A percentile compares a stretch with the other conserved stretches of the same genome.
Evolutionary conservation across 345 rosid genomes (phyloP).

Genomic region (Eutrema japonicum): DNA sequence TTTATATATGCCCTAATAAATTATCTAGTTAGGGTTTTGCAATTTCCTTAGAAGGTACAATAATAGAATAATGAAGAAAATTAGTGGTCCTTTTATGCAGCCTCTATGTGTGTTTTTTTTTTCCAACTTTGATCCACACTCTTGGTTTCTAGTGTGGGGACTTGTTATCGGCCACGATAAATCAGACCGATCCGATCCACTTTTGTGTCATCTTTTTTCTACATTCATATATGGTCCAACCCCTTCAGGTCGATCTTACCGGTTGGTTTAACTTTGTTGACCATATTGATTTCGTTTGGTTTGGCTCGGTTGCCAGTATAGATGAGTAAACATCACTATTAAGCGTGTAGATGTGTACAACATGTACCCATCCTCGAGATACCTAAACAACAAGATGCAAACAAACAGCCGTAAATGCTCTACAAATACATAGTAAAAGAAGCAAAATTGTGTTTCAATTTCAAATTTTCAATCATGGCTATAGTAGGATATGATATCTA

Average conservation of each 20-base stretch:
- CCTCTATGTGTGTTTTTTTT: slow-evolving; percentile 24
- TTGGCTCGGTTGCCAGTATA: slow-evolving; percentile 9
- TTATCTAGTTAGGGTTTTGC: slow-evolving; percentile 35
- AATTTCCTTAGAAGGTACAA: slow-evolving; percentile 29
- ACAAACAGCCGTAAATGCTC: slow-evolving; percentile 43
- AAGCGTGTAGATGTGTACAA: slow-evolving; percentile 34
- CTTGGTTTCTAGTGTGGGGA: slow-evolving; percentile 47
- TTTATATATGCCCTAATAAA: slow-evolving; percentile 30
- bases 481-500: slow-evolving; percentile 14
- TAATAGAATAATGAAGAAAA: slow-evolving; percentile 36
- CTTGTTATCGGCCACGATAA: slow-evolving; percentile 34
- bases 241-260: slow-evolving; percentile 42
- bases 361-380: slow-evolving; percentile 37
- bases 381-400: slow-evolving; percentile 41
- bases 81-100: slow-evolving; percentile 38
- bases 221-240: slow-evolving; percentile 42
- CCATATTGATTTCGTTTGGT: slow-evolving; percentile 25
- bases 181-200: slow-evolving; percentile 34
- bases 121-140: slow-evolving; percentile 46
- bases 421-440: slow-evolving; percentile 13
- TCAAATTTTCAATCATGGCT: slow-evolving; percentile 20
- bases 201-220: slow-evolving; percentile 37
- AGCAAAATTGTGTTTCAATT: slow-evolving; percentile 27
- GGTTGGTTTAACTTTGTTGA: slow-evolving; percentile 38
- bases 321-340: slow-evolving; percentile 37